A percentile compares a stretch with the other conserved stretches of the same genome.
Evolutionary conservation across 257 asterid species (phyloP).

Genomic region (Solanum okadae): DNA sequence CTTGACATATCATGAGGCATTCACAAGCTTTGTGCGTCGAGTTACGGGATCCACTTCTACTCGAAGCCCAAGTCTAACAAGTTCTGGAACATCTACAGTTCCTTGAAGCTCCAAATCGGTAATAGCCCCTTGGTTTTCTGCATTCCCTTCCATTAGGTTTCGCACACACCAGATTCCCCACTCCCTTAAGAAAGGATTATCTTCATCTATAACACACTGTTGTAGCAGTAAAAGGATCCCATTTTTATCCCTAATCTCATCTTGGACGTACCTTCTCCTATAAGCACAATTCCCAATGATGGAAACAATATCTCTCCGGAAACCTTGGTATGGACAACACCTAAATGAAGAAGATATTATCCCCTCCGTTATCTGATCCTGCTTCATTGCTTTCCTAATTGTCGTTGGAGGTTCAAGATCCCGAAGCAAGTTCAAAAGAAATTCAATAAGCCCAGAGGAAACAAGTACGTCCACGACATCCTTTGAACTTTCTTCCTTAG

Average conservation of each 20-base stretch:
- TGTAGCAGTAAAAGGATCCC: slow-evolving; percentile 66
- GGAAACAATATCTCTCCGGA: slow-evolving; percentile 65
- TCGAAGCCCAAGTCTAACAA: slow-evolving; percentile 50
- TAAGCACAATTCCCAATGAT: slow-evolving; percentile 69
- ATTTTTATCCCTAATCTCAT: slow-evolving; percentile 48
- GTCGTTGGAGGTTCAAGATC: slow-evolving; percentile 66
- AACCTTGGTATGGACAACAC: slow-evolving; percentile 73
- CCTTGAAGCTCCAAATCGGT: slow-evolving; percentile 55
- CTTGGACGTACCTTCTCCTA: slow-evolving; percentile 49
- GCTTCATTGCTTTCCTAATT: slow-evolving; percentile 38
- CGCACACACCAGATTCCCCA: slow-evolving; percentile 83
- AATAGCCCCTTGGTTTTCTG: slow-evolving; percentile 49
- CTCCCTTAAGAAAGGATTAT: slow-evolving; percentile 83
- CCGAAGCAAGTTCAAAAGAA: slow-evolving; percentile 42
- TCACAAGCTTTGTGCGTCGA: slow-evolving; percentile 69
- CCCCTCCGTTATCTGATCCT: slow-evolving; percentile 9
- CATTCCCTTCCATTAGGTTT: slow-evolving; percentile 67
- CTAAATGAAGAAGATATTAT: slow-evolving; percentile 9
- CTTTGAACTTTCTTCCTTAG: slow-evolving; percentile 9
- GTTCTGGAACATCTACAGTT: slow-evolving; percentile 61
- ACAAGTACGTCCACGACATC: slow-evolving; percentile 36
- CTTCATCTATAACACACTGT: slow-evolving; percentile 70
- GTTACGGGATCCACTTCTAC: slow-evolving; percentile 77
- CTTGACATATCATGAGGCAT: slow-evolving; percentile 8
- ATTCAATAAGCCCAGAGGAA: slow-evolving; percentile 47